Conservation (phyloP, 352 stramenopile species). For the Globisporangium orthogonon region DNA sequence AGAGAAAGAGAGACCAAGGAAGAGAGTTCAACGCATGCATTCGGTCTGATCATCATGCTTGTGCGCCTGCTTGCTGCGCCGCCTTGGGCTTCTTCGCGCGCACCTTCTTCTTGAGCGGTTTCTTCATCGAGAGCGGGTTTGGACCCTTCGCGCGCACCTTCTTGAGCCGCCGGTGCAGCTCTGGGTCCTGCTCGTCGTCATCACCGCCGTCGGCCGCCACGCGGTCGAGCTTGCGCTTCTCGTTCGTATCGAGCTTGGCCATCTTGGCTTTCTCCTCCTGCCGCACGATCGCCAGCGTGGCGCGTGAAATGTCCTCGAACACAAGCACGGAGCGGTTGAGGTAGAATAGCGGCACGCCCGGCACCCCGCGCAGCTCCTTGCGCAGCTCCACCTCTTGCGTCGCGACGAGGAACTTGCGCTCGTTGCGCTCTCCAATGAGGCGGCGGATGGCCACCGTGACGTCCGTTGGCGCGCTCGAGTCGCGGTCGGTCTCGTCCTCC, state of each 20-base stretch:
- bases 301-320: constrained; percentile 78
- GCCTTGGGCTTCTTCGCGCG: constrained; percentile 70
- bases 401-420: constrained; percentile 76
- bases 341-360: constrained; percentile 81
- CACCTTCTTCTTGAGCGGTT: constrained; percentile 70
- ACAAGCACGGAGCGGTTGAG: constrained; percentile 84
- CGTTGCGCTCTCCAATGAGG: constrained; percentile 56
- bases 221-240: constrained; percentile 71
- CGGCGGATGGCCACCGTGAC: constrained; percentile 19
- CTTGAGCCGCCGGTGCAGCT: constrained; percentile 26
- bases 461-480: constrained; percentile 20
- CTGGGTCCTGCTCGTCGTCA: constrained; percentile 3
- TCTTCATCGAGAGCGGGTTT: constrained; percentile 78
- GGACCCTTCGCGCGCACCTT: constrained; percentile 60
- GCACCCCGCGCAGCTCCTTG: constrained; percentile 54
- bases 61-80: background rate
- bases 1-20: no score
- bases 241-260: constrained; percentile 59
- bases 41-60: background rate
- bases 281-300: constrained; percentile 74
- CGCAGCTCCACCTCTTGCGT: constrained; percentile 83
- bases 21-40: background rate
- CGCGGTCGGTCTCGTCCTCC: constrained; percentile 22
- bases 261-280: constrained; percentile 71
- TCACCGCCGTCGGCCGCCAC: constrained; percentile 18